Base-by-base conservation (phyloP, 2,329 filamentous ascomycete species). In the Venturia pyrina region DNA sequence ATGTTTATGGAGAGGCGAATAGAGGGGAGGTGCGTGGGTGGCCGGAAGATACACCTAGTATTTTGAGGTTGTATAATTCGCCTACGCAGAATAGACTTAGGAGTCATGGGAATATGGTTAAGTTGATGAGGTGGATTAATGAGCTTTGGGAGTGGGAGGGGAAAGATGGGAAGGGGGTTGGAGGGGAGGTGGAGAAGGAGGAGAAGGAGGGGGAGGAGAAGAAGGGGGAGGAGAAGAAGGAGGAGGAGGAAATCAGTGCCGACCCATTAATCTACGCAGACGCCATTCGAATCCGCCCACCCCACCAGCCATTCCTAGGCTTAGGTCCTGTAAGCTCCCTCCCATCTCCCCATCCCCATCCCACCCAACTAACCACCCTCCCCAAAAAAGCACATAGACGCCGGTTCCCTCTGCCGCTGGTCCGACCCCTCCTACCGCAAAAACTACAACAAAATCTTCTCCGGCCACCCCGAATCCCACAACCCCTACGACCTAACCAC, bases 351-450 rank as follows among this genome's bases (percentile, higher is more conserved):
- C 37, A 40, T 40, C 17, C 3, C 24, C n/a, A 28, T 28, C 24
- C 6, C 5, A 40, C 2, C 3, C 37, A 8, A 40, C 37, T 40
- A 3, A 40, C 37, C 37, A 40, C 13, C 13, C 37, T 5, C 37
- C 37, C 5, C 4, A 76, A 77, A 5, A 72, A 73, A 78, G 32
- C 78, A 80, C 65, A 78, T 80, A 53, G 78, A 80, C 67, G 78
- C 77, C 1, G 78, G 78, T 24, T 78, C 75, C 66, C 71, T 80
- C 37, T 75, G 72, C 65, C 77, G 78, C 17, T 80, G 78, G 78
- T 77, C 75, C 3, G 76, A 79, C 44, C 70, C 72, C 0, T 68
- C 70, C 1, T 80, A 80, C 64, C 74, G 75, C 44, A 70, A 72
- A 19, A 72, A 73, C 6, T 80, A 80, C 68, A 66, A 69, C 19